Base-by-base conservation (phyloP, 164 flowering plant genomes). In the Nelumbo lutea region DNA sequence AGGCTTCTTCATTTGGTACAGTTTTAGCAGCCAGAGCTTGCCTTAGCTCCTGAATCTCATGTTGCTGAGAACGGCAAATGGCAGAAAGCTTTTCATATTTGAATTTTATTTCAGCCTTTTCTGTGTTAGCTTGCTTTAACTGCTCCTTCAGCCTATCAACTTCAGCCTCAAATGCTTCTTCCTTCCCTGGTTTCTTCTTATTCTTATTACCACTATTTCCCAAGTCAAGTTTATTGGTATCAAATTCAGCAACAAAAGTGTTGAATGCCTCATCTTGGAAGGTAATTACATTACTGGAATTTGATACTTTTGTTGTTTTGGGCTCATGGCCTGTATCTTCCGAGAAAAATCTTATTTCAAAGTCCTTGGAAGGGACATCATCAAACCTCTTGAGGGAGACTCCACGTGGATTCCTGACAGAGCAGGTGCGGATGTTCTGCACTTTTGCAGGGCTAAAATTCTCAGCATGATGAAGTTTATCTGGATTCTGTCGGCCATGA, bases 21-120 rank as follows among this genome's bases (percentile, higher is more conserved):
- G 82, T 78, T 79, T 77, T 82, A 27, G 91, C 79, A 69, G 88
- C 84, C 74, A 90, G 77, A 72, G 90, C 79, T 69, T 85, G 90
- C 80, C 90, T 93, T 62, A 96, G 87, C 72, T 96, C 99, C 75
- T 91, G 97, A 73, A 96, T 82, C 78, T 93, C 99, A 66, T 96
- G 98, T 67, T 98, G 79, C 81, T 93, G 98, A 61, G 96, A 85
- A 71, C 96, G 86, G 68, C 98, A 96, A 68, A 93, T 96, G 67
- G 98, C 93, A 68, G 93, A 76, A 10, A 96, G 81, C 72, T 93
- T 96, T 72, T 96, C 98, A 72, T 81, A 96, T 80, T 91, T 93
- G 40, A 96, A 83, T 58, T 89, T 82, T 51, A 93, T 79, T 74
- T 96, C 96, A 45, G 84, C 80, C 73, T 91, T 96, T 81, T 91